Evolutionary conservation across 2,329 filamentous ascomycete species (phyloP).

Genomic region (Rachicladosporium sp.): DNA sequence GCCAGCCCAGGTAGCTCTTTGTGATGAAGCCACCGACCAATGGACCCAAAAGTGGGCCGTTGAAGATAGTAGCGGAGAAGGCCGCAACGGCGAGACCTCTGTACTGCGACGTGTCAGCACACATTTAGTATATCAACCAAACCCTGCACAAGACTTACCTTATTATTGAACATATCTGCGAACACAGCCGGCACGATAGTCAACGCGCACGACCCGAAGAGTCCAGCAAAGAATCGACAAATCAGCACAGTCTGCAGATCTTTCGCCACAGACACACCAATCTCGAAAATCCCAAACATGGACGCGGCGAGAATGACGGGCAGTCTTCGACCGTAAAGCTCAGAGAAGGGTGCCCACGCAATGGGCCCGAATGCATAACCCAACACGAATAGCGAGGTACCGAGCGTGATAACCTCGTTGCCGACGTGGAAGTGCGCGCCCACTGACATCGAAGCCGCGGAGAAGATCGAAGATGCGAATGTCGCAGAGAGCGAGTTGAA

Average conservation of each 20-base stretch:
- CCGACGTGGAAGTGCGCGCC: conserved; percentile 31
- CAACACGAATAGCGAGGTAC: conserved; percentile 27
- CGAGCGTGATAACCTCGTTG: conserved; percentile 24
- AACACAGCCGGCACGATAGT: conserved; percentile 39
- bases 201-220: conserved; percentile 28
- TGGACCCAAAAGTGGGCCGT: conserved; percentile 21
- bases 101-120: not conserved
- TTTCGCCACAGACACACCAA: conserved; percentile 30
- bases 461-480: conserved; percentile 37
- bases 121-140: not conserved
- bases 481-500: conserved; percentile 62
- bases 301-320: conserved; percentile 23
- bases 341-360: conserved; percentile 39
- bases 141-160: conserved; percentile 6
- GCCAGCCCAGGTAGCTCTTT: conserved; percentile 31
- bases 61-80: conserved; percentile 25
- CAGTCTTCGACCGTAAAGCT: conserved; percentile 25
- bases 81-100: conserved; percentile 23
- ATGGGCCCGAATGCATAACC: conserved; percentile 26
- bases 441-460: conserved; percentile 31
- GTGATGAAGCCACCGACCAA: conserved; percentile 23
- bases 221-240: conserved; percentile 26
- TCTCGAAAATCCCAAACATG: conserved; percentile 33
- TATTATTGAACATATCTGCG: conserved; percentile 24
- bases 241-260: conserved; percentile 28